phyloP scores from a whole-genome alignment of 2,329 filamentous ascomycete species.

The Colletotrichum trifolii region DNA sequence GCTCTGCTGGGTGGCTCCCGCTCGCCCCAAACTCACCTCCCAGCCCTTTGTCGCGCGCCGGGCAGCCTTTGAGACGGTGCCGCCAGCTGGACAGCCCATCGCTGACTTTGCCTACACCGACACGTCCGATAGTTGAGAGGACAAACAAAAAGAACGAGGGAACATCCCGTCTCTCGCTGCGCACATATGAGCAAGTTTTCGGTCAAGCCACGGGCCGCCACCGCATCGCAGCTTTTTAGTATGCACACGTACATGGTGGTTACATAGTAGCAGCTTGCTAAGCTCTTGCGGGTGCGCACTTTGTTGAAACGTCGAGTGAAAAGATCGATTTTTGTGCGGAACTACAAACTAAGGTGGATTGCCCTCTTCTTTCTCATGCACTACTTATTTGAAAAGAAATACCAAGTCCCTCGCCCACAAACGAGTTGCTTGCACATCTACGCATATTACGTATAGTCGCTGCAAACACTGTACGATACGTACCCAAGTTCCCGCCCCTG shows the following conservation, averaged over 20 bases:
- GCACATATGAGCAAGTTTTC: constrained; percentile 56
- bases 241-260: background rate
- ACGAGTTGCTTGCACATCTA: no score
- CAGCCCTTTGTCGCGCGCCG: no score
- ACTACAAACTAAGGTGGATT: no score
- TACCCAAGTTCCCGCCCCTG: background rate
- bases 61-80: no score
- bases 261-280: background rate
- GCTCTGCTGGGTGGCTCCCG: background rate
- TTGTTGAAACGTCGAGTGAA: no score
- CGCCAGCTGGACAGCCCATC: background rate
- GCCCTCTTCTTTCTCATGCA: no score
- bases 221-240: constrained; percentile 4
- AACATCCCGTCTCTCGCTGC: constrained; percentile 42
- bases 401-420: no score
- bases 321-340: no score
- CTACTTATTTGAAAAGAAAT: no score
- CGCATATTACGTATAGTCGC: no score
- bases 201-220: constrained; percentile 32
- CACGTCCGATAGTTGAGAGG: background rate
- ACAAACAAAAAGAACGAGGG: constrained; percentile 12
- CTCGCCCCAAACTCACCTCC: constrained; percentile 14
- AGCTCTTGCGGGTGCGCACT: background rate
- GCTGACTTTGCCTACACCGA: constrained; percentile 22
- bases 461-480: no score